A percentile compares a stretch with the other conserved stretches of the same genome.
Conservation (phyloP, 164 flowering plant genomes). For the Taxillus chinensis region DNA sequence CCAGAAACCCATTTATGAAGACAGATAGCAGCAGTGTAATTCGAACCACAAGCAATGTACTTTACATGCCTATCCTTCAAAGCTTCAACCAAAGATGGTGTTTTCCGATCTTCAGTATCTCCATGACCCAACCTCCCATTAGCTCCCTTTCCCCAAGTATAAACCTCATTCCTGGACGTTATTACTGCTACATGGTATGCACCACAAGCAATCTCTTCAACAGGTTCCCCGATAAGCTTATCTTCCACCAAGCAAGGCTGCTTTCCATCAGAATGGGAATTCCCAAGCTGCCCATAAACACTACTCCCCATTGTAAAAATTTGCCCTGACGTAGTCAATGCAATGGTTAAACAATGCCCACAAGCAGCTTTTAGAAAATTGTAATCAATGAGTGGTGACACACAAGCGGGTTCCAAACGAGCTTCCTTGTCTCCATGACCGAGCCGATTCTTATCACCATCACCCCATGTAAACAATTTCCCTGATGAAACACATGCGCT, state of each 20-base stretch:
- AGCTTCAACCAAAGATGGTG: slow-evolving; percentile 59
- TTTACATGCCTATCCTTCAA: slow-evolving; percentile 77
- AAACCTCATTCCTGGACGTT: slow-evolving; percentile 67
- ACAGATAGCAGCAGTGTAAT: slow-evolving; percentile 60
- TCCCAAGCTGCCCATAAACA: slow-evolving; percentile 82
- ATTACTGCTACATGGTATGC: slow-evolving; percentile 69
- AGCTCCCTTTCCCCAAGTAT: slow-evolving; percentile 84
- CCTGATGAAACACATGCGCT: slow-evolving; percentile 62
- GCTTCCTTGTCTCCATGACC: slow-evolving; percentile 88
- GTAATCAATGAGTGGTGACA: slow-evolving; percentile 60
- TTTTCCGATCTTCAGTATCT: slow-evolving; percentile 60
- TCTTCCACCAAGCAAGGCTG: slow-evolving; percentile 66
- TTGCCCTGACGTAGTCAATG: slow-evolving; percentile 63
- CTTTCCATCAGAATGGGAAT: slow-evolving; percentile 64
- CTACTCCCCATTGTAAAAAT: slow-evolving; percentile 82
- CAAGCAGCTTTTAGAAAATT: slow-evolving; percentile 70
- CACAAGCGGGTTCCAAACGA: slow-evolving; percentile 69
- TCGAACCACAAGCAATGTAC: slow-evolving; percentile 66
- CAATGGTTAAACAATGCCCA: slow-evolving; percentile 79
- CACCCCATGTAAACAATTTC: slow-evolving; percentile 86
- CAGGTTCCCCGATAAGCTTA: slow-evolving; percentile 46
- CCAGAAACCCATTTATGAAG: slow-evolving; percentile 80
- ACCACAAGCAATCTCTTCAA: slow-evolving; percentile 79
- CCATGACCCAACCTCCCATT: slow-evolving; percentile 87
- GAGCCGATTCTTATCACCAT: slow-evolving; percentile 76